Conservation (phyloP, 2,329 filamentous ascomycete genomes). For the Curvularia lunata region DNA sequence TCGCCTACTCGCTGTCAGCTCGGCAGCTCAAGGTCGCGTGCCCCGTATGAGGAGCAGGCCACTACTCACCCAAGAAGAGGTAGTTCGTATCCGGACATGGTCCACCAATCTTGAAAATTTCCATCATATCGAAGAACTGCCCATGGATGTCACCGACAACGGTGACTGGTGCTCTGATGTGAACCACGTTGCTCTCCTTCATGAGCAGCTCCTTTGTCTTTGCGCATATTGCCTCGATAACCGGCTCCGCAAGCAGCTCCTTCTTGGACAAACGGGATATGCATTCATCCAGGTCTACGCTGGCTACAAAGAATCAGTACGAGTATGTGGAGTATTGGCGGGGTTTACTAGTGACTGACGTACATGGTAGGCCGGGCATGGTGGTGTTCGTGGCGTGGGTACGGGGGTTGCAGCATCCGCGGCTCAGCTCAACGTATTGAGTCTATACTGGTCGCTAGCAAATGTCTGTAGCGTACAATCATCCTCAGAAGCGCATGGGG, state of each 20-base stretch:
- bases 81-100: constrained; percentile 99
- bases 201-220: constrained; percentile 99
- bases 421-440: constrained; percentile 43
- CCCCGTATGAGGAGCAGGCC: constrained; percentile 9
- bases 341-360: constrained; percentile 27
- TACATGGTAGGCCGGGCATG: constrained; percentile 61
- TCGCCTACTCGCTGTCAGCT: constrained; percentile 67
- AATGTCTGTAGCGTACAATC: constrained; percentile 50
- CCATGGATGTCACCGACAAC: constrained; percentile 99
- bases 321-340: constrained; percentile 3
- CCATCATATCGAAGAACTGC: constrained; percentile 98
- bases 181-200: constrained; percentile 99
- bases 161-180: constrained; percentile 92
- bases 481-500: constrained; percentile 46
- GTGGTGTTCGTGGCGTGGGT: constrained; percentile 32
- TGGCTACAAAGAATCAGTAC: constrained; percentile 63
- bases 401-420: constrained; percentile 35
- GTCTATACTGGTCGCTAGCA: constrained; percentile 47
- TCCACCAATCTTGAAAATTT: constrained; percentile 98
- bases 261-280: constrained; percentile 97
- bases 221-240: constrained; percentile 98
- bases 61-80: constrained; percentile 79
- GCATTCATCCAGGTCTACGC: constrained; percentile 98
- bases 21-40: constrained; percentile 29
- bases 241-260: constrained; percentile 93